A percentile compares a stretch with the other conserved stretches of the same genome.
phyloP scores from a whole-genome alignment of 306 rosid species.

The Cajanus cajan region DNA sequence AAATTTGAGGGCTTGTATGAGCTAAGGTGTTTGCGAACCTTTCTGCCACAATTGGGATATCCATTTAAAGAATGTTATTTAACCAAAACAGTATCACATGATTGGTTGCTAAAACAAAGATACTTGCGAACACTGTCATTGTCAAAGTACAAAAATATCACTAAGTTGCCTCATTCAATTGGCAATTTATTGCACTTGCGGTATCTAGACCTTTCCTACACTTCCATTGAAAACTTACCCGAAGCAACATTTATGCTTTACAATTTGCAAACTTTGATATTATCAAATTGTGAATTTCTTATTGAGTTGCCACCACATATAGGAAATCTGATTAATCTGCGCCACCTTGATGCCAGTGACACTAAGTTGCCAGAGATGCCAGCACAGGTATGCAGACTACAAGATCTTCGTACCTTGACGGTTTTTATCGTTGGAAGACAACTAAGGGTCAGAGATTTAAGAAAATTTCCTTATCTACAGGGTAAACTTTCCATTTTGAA shows the following conservation, averaged over 20 bases:
- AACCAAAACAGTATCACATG: neutral
- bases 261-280: slow-evolving; percentile 13
- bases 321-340: neutral
- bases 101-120: too few species aligned
- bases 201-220: neutral
- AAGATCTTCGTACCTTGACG: neutral
- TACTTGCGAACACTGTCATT: too few species aligned
- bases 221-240: neutral
- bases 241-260: neutral
- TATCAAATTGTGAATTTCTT: neutral
- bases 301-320: neutral
- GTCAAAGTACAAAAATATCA: too few species aligned
- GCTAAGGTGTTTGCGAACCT: neutral
- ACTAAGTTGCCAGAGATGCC: neutral
- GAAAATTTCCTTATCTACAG: neutral
- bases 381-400: neutral
- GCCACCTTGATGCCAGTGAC: neutral
- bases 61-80: neutral
- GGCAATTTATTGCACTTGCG: slow-evolving; percentile 4
- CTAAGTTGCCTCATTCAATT: too few species aligned
- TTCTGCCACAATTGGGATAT: neutral
- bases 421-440: neutral
- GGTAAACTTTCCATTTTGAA: slow-evolving; percentile 1
- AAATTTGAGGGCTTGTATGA: neutral
- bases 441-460: neutral